These are phyloP conservation scores for Tylopilus felleus DNA, from an alignment of 768 basidiomycete genomes.

Conservation along the genomic window DNA sequence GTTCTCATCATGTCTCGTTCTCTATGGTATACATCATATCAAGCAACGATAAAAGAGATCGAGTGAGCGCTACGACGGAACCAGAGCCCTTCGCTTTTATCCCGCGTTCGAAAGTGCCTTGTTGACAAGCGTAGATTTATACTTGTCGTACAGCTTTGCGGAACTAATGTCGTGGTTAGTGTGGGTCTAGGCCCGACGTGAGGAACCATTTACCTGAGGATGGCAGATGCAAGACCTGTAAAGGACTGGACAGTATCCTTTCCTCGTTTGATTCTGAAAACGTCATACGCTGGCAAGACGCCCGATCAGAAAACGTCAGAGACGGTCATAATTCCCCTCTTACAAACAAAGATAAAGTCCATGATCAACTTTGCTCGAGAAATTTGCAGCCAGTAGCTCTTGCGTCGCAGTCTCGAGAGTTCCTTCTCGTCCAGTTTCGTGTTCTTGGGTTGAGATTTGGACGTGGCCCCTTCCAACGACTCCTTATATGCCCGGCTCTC, in stretches of 20 bases:
- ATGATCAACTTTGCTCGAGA: constrained; percentile 69
- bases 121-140: constrained; percentile 61
- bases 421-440: constrained; percentile 68
- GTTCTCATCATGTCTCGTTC: constrained; percentile 12
- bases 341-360: constrained; percentile 89
- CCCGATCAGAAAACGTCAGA: constrained; percentile 5
- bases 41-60: background rate
- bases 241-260: constrained; percentile 60
- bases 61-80: background rate
- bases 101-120: constrained; percentile 24
- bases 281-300: constrained; percentile 60
- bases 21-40: constrained; percentile 16
- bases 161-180: constrained; percentile 43
- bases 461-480: constrained; percentile 66
- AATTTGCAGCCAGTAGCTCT: constrained; percentile 75
- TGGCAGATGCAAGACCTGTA: constrained; percentile 64
- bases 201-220: constrained; percentile 57
- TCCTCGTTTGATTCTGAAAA: constrained; percentile 67
- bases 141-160: constrained; percentile 72
- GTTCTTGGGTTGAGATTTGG: constrained; percentile 60
- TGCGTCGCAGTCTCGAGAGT: constrained; percentile 59
- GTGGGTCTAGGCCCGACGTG: background rate
- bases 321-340: constrained; percentile 28
- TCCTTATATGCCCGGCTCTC: constrained; percentile 71
- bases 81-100: constrained; percentile 10